Conservation (phyloP, 257 asterid genomes). For the Petunia axillaris region DNA sequence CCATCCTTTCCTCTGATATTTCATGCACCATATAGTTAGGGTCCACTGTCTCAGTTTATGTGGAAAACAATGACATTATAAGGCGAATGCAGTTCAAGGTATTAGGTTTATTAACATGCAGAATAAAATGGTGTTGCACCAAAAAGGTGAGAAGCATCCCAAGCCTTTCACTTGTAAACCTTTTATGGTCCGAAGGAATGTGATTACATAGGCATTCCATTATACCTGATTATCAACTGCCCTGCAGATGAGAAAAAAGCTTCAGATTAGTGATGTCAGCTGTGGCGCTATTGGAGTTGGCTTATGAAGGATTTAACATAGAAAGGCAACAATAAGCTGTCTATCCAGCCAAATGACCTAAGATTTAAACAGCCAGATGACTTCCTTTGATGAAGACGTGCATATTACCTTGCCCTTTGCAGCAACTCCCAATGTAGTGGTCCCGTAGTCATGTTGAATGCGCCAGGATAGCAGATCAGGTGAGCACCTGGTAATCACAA, state of each 20-base stretch:
- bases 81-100: not conserved
- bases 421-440: conserved; percentile 97
- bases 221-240: conserved; percentile 94
- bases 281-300: not conserved
- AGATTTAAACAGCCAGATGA: too few relatives aligned
- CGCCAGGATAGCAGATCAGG: conserved; percentile 95
- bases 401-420: conserved; percentile 76
- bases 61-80: not conserved
- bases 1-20: not conserved
- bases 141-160: conserved; percentile 15
- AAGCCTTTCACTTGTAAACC: conserved; percentile 15
- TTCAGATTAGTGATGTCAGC: conserved; percentile 28
- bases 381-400: not conserved
- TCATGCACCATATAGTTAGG: conserved; percentile 11
- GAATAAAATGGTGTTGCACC: conserved; percentile 7
- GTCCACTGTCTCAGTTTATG: not conserved
- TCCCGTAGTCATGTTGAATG: conserved; percentile 94
- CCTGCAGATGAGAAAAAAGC: conserved; percentile 62
- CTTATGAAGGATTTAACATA: conserved; percentile 24
- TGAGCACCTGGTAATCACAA: conserved; percentile 66
- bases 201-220: not conserved
- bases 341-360: not conserved
- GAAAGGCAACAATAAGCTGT: not conserved
- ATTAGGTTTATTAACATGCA: not conserved
- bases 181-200: conserved; percentile 12